These are phyloP conservation scores for Beauveria pseudobassiana DNA, from an alignment of 2,329 filamentous ascomycete species.

Conservation along the genomic window DNA sequence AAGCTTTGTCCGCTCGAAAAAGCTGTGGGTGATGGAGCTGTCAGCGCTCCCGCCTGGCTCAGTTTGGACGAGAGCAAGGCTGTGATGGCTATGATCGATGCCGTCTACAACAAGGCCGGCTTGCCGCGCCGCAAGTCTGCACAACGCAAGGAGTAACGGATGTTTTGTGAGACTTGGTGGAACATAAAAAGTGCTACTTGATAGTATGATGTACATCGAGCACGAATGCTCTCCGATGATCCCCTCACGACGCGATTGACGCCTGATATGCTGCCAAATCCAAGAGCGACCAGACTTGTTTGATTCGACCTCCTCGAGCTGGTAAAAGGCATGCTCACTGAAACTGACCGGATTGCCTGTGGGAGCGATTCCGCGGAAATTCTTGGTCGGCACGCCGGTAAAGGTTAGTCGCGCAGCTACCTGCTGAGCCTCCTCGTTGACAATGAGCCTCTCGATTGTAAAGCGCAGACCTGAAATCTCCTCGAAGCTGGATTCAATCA, in stretches of 20 bases:
- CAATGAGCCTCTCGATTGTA: constrained; percentile 21
- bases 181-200: neutral
- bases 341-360: constrained; percentile 23
- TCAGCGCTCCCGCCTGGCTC: neutral
- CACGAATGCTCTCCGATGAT: neutral
- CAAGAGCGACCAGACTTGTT: constrained; percentile 26
- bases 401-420: constrained; percentile 25
- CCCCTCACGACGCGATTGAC: neutral
- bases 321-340: constrained; percentile 28
- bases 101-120: constrained; percentile 1
- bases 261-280: constrained; percentile 21
- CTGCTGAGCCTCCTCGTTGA: constrained; percentile 24
- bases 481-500: constrained; percentile 22
- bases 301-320: constrained; percentile 24
- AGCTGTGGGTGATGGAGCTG: neutral
- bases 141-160: neutral
- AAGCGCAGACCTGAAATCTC: constrained; percentile 22
- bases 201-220: neutral
- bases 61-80: neutral
- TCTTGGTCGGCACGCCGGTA: constrained; percentile 21
- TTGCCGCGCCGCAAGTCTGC: neutral
- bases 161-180: neutral
- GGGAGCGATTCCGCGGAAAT: constrained; percentile 21
- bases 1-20: neutral
- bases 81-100: constrained; percentile 2